Percentiles rank a stretch among this genome's conserved stretches.
Conservation (phyloP, 2,329 filamentous ascomycete species). For the Epichloe sylvatica region DNA sequence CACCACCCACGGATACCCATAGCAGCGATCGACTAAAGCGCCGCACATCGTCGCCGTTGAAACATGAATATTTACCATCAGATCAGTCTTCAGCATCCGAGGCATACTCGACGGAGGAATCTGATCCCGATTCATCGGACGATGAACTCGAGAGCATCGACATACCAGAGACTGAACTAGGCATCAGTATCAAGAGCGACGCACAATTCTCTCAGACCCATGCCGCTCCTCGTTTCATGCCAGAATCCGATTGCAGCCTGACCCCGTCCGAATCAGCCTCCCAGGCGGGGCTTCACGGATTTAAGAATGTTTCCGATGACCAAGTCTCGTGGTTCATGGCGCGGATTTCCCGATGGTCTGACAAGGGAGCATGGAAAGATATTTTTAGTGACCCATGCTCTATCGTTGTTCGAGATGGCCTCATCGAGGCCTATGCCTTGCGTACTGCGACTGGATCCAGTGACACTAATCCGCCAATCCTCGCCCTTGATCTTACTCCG, state of each 20-base stretch:
- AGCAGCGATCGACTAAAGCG: constrained; percentile 40
- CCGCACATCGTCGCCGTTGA: constrained; percentile 79
- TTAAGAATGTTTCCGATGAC: constrained; percentile 21
- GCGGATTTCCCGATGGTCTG: constrained; percentile 48
- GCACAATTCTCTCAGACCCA: constrained; percentile 20
- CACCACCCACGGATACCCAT: constrained; percentile 26
- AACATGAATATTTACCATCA: constrained; percentile 93
- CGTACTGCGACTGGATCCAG: constrained; percentile 14
- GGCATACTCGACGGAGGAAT: constrained; percentile 35
- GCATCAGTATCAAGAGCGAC: constrained; percentile 37
- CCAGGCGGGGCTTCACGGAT: constrained; percentile 49
- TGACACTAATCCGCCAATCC: constrained; percentile 31
- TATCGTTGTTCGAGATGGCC: constrained; percentile 42
- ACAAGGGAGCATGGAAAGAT: constrained; percentile 47
- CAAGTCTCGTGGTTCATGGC: constrained; percentile 35
- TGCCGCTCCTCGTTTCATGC: constrained; percentile 19
- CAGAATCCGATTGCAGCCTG: constrained; percentile 45
- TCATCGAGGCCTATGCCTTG: constrained; percentile 43
- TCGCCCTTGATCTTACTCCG: constrained; percentile 77
- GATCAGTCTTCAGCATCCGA: constrained; percentile 46
- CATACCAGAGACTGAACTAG: constrained; percentile 43
- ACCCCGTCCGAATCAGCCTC: constrained; percentile 73
- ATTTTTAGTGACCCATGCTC: constrained; percentile 37
- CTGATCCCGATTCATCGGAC: constrained; percentile 32
- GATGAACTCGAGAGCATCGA: constrained; percentile 48